Conservation (phyloP, 306 rosid species). For the Rubus idaeus region DNA sequence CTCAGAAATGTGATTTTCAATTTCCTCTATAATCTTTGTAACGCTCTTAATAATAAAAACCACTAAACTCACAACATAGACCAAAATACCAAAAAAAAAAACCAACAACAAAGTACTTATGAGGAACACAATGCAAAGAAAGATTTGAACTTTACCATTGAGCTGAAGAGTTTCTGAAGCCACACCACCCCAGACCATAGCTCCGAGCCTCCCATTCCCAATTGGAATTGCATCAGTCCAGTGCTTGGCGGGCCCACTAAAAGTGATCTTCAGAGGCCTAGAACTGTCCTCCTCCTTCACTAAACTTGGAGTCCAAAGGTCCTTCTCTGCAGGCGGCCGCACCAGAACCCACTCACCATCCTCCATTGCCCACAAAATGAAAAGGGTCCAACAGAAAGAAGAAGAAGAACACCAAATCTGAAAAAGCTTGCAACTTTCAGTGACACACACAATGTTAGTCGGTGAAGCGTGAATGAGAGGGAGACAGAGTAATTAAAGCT, state of each 20-base stretch:
- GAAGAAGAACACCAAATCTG: no score
- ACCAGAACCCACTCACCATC: constrained; percentile 54
- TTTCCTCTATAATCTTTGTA: not conserved
- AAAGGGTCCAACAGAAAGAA: not conserved
- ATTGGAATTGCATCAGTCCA: constrained; percentile 93
- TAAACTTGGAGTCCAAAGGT: constrained; percentile 53
- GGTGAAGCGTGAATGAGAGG: not conserved
- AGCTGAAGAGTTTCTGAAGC: constrained; percentile 74
- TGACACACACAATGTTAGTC: not conserved
- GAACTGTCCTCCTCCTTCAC: constrained; percentile 31
- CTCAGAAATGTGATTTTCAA: not conserved
- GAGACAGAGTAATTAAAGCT: not conserved
- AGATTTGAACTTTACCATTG: constrained; percentile 48
- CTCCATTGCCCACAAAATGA: constrained; percentile 27
- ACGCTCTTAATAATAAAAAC: not conserved
- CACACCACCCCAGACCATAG: constrained; percentile 92
- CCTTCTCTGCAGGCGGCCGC: constrained; percentile 42
- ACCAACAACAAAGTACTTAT: not conserved
- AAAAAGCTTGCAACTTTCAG: not conserved
- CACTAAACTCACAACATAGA: not conserved
- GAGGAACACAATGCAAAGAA: constrained; percentile 3
- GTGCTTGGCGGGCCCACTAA: constrained; percentile 58
- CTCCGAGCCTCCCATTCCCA: constrained; percentile 94
- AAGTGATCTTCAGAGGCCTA: constrained; percentile 64
- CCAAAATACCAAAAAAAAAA: not conserved